Evolutionary conservation across 2,329 filamentous ascomycete genomes (phyloP).

Genomic region (Sporothrix sp.): DNA sequence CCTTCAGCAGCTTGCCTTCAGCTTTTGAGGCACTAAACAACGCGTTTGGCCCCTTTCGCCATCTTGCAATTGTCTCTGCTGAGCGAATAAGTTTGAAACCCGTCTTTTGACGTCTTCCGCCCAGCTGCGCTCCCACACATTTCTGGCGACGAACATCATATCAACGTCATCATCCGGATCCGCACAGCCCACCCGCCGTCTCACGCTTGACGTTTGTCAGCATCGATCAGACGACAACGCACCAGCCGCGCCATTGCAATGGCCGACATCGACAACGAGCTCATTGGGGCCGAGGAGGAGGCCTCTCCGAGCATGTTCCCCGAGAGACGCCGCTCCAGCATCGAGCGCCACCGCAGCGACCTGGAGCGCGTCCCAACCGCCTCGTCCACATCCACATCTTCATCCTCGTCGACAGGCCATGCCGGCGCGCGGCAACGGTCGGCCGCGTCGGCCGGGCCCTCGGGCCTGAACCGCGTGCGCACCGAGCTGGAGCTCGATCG

Average conservation of each 20-base stretch:
- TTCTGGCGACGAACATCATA: neutral
- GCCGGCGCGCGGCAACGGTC: neutral
- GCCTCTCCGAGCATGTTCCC: conserved; percentile 32
- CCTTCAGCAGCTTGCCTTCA: too few relatives aligned
- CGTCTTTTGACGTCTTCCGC: too few relatives aligned
- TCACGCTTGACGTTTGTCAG: too few relatives aligned
- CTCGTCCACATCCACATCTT: conserved; percentile 41
- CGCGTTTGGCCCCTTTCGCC: too few relatives aligned
- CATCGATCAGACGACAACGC: neutral
- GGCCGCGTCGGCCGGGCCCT: conserved; percentile 22
- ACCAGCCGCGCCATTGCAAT: conserved; percentile 23
- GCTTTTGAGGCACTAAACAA: too few relatives aligned
- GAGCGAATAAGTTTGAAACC: too few relatives aligned
- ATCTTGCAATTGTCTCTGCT: too few relatives aligned
- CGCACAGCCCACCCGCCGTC: neutral
- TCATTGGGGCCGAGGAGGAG: conserved; percentile 45
- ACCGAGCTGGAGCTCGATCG: conserved; percentile 60
- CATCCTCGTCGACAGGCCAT: conserved; percentile 35
- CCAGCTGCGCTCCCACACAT: neutral
- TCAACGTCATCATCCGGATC: conserved; percentile 8
- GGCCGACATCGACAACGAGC: conserved; percentile 45
- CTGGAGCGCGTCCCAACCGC: conserved; percentile 51
- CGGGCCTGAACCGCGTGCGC: conserved; percentile 48
- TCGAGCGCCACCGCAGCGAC: conserved; percentile 33
- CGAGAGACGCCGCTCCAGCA: conserved; percentile 19